Percentiles rank a stretch among this genome's conserved stretches.
Evolutionary conservation across 2,329 filamentous ascomycete genomes (phyloP).

Genomic region (Cladosporium sp.): DNA sequence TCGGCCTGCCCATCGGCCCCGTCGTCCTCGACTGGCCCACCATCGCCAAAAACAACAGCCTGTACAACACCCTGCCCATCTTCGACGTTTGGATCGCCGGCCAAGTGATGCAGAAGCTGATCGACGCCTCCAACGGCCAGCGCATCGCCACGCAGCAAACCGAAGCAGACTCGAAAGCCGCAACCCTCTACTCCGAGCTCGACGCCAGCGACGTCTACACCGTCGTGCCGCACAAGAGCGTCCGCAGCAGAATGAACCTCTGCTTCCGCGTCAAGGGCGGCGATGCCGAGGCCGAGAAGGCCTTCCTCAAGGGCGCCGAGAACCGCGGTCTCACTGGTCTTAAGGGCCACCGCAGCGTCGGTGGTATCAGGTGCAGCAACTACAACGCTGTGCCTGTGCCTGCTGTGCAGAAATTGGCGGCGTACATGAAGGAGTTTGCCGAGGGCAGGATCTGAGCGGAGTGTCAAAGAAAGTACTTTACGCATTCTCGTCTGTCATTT

Average conservation of each 20-base stretch:
- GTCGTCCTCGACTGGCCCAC: constrained; percentile 77
- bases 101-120: constrained; percentile 75
- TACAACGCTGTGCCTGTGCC: constrained; percentile 77
- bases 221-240: constrained; percentile 70
- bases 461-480: background rate
- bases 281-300: constrained; percentile 64
- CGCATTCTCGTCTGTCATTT: too few relatives aligned
- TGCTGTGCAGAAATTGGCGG: constrained; percentile 62
- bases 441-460: constrained; percentile 10
- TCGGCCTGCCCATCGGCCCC: constrained; percentile 73
- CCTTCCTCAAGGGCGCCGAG: constrained; percentile 70
- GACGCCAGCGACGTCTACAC: constrained; percentile 71
- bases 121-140: constrained; percentile 45
- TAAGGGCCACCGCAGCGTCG: constrained; percentile 83
- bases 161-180: constrained; percentile 68
- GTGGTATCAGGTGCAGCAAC: constrained; percentile 79
- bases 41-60: constrained; percentile 84
- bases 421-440: constrained; percentile 60
- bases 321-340: constrained; percentile 67
- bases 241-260: constrained; percentile 87
- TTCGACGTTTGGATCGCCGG: constrained; percentile 90
- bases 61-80: constrained; percentile 94
- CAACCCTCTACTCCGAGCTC: constrained; percentile 69
- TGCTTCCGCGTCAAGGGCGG: constrained; percentile 74
- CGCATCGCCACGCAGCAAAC: constrained; percentile 74